Evolutionary conservation across 2,329 filamentous ascomycete species (phyloP).

Genomic region (Ophiostoma ulmi): DNA sequence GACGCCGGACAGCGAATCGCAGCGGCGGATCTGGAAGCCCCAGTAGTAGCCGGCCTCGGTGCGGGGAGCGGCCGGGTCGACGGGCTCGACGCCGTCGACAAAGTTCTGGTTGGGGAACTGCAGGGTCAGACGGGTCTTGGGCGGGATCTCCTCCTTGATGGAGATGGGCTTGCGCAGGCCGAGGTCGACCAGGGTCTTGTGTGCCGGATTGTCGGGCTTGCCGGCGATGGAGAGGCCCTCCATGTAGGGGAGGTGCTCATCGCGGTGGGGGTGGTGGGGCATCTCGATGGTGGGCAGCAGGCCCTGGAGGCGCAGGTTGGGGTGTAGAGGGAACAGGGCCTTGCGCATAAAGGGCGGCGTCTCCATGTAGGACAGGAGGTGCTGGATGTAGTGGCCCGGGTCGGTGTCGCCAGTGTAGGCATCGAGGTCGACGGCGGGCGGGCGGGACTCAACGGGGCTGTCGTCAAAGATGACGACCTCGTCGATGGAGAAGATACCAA

Average conservation of each 20-base stretch:
- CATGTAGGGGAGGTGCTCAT: slow-evolving; percentile 74
- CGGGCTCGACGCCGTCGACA: slow-evolving; percentile 48
- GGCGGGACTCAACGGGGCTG: slow-evolving; percentile 44
- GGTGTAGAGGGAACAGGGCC: slow-evolving; percentile 69
- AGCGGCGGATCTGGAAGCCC: slow-evolving; percentile 70
- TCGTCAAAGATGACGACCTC: slow-evolving; percentile 82
- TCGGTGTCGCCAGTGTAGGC: slow-evolving; percentile 65
- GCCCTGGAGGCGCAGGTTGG: slow-evolving; percentile 69
- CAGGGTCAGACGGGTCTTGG: slow-evolving; percentile 68
- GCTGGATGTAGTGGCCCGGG: slow-evolving; percentile 72
- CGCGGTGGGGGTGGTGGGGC: slow-evolving; percentile 71
- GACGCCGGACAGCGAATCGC: slow-evolving; percentile 61
- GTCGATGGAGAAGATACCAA: slow-evolving; percentile 78
- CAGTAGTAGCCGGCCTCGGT: slow-evolving; percentile 79
- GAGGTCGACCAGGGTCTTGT: slow-evolving; percentile 53
- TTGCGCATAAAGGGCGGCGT: slow-evolving; percentile 77
- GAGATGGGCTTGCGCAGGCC: slow-evolving; percentile 52
- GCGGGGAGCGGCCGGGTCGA: slow-evolving; percentile 63
- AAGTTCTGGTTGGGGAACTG: slow-evolving; percentile 51
- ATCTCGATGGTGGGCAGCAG: slow-evolving; percentile 74
- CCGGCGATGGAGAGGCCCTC: slow-evolving; percentile 64
- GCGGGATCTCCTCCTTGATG: slow-evolving; percentile 58
- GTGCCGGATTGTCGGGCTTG: slow-evolving; percentile 36
- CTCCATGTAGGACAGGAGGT: slow-evolving; percentile 76
- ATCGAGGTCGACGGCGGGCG: slow-evolving; percentile 45